Conservation (phyloP, 2,329 filamentous ascomycete species). For the Alternaria ventricosa region DNA sequence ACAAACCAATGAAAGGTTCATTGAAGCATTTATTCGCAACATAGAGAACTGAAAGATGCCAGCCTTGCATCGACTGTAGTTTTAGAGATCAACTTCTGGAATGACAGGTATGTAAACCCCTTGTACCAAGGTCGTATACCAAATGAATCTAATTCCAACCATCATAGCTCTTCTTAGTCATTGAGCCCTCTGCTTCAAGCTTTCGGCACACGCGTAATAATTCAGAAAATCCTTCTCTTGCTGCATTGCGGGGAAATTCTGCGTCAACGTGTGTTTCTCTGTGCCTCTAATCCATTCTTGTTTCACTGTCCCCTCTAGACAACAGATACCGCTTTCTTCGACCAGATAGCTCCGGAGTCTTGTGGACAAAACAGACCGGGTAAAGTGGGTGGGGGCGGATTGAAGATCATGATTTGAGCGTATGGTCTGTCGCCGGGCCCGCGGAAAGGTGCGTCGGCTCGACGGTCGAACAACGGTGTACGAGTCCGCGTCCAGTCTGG, state of each 20-base stretch:
- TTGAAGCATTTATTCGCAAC: not conserved
- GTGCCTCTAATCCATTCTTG: not conserved
- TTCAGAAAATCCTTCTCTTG: not conserved
- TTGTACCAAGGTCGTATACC: not conserved
- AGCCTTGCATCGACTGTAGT: not conserved
- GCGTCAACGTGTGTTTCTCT: not conserved
- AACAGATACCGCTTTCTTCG: not conserved
- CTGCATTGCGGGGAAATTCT: not conserved
- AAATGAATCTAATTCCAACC: not conserved
- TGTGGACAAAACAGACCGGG: no score
- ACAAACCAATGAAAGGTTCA: not conserved
- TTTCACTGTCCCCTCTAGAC: not conserved
- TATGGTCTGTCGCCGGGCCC: not conserved
- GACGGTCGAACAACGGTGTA: not conserved
- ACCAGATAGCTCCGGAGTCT: not conserved
- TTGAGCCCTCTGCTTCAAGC: not conserved
- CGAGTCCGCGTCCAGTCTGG: constrained; percentile 4
- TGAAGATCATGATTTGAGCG: not conserved
- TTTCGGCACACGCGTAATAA: not conserved
- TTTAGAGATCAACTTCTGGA: not conserved
- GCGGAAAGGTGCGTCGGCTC: constrained; percentile 3
- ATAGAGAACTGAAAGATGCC: not conserved
- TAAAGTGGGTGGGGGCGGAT: no score
- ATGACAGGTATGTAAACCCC: not conserved
- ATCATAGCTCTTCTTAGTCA: not conserved